Conservation (phyloP, 2,329 filamentous ascomycete genomes). For the Ambrosiella beaveri region DNA sequence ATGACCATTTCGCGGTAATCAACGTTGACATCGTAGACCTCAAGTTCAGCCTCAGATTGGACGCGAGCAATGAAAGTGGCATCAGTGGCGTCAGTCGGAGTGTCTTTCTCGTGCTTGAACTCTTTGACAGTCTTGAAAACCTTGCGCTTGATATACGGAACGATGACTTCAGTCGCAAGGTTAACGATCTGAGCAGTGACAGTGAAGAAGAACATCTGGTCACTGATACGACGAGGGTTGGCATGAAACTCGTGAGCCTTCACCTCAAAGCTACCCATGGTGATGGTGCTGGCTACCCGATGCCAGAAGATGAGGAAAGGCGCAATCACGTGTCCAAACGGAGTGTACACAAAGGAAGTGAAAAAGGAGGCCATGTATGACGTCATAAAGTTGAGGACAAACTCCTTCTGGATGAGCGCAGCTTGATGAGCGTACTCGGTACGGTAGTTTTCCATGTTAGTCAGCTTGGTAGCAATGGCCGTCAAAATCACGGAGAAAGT, state of each 20-base stretch:
- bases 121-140: conserved; percentile 65
- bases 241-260: conserved; percentile 54
- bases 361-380: conserved; percentile 86
- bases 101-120: conserved; percentile 32
- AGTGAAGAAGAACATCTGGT: conserved; percentile 91
- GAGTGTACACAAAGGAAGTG: conserved; percentile 86
- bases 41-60: conserved; percentile 65
- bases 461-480: conserved; percentile 57
- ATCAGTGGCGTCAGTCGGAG: conserved; percentile 53
- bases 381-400: conserved; percentile 91
- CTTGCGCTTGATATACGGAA: conserved; percentile 70
- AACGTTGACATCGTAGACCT: conserved; percentile 70
- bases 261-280: conserved; percentile 56
- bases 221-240: conserved; percentile 65
- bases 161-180: conserved; percentile 65
- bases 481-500: conserved; percentile 62
- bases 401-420: conserved; percentile 79
- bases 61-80: conserved; percentile 64
- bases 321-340: conserved; percentile 68
- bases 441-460: conserved; percentile 79
- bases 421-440: conserved; percentile 69
- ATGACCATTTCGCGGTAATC: conserved; percentile 92
- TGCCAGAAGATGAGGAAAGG: conserved; percentile 76
- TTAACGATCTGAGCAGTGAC: conserved; percentile 87
- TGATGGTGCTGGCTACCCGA: conserved; percentile 55